These are phyloP conservation scores for Kentomonas sorsogonicus DNA, from an alignment of 208 protist species.

Conservation along the genomic window DNA sequence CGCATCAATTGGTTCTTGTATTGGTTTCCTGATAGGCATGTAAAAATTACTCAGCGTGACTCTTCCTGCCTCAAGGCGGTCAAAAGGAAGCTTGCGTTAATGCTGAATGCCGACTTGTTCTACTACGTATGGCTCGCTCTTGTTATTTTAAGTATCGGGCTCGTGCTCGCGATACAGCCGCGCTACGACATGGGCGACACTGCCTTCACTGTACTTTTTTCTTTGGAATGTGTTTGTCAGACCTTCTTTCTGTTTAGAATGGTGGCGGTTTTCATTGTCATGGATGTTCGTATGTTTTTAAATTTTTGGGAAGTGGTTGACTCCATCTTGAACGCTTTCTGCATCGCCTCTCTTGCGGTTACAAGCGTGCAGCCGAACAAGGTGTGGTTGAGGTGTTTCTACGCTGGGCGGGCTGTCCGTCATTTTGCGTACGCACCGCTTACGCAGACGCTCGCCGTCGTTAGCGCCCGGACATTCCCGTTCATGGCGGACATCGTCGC, in stretches of 20 bases:
- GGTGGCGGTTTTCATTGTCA: conserved; percentile 32
- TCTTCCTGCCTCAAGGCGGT: too few relatives aligned
- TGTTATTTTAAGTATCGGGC: conserved; percentile 20
- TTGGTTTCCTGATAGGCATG: too few relatives aligned
- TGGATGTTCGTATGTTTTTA: conserved; percentile 35
- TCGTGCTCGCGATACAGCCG: conserved; percentile 30
- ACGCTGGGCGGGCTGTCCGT: conserved; percentile 38
- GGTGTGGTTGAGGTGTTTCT: conserved; percentile 42
- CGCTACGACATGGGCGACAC: conserved; percentile 23
- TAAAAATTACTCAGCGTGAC: too few relatives aligned
- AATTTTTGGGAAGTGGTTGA: conserved; percentile 46
- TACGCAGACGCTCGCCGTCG: conserved; percentile 19
- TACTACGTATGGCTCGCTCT: neutral
- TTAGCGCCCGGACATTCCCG: conserved; percentile 20
- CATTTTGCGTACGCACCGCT: conserved; percentile 22
- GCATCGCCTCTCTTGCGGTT: conserved; percentile 40
- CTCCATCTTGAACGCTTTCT: conserved; percentile 33
- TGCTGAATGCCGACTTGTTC: neutral
- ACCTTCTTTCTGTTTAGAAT: conserved; percentile 54
- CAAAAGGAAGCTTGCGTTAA: too few relatives aligned
- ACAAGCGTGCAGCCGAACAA: conserved; percentile 30
- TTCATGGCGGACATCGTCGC: conserved; percentile 25
- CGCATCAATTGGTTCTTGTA: too few relatives aligned
- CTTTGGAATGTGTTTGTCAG: conserved; percentile 24
- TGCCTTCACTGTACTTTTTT: conserved; percentile 19